Evolutionary conservation across 495 filamentous ascomycete species (phyloP).

Genomic region (Penicillium pulvis): DNA sequence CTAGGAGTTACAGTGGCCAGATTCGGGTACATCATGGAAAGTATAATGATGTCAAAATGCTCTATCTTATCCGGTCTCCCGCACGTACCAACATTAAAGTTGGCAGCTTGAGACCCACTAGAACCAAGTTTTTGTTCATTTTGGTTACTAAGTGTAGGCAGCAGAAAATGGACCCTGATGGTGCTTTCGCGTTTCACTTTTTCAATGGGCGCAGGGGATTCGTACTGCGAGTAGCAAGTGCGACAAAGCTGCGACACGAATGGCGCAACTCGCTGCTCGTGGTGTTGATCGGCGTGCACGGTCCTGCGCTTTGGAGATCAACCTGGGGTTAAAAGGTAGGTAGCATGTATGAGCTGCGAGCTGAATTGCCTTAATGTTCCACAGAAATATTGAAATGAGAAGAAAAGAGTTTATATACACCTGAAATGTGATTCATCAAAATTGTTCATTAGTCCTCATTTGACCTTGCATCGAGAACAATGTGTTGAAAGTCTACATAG

Average conservation of each 20-base stretch:
- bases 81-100: conserved; percentile 5
- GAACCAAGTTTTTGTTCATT: conserved; percentile 2
- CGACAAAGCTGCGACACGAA: conserved; percentile 7
- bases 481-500: not conserved
- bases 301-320: conserved; percentile 10
- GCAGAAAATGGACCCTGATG: not conserved
- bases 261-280: conserved; percentile 13
- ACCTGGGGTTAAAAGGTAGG: conserved; percentile 6
- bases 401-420: not conserved
- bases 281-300: conserved; percentile 21
- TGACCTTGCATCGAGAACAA: not conserved
- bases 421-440: not conserved
- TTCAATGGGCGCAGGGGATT: not conserved
- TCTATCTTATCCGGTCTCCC: not conserved
- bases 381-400: not conserved
- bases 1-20: conserved; percentile 2
- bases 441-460: not conserved
- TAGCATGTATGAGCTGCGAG: not conserved
- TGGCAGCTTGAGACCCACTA: conserved; percentile 2
- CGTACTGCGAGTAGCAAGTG: conserved; percentile 2
- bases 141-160: not conserved
- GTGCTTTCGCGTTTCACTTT: not conserved
- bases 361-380: not conserved
- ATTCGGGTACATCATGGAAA: not conserved
- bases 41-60: conserved; percentile 12